Percentiles rank a stretch among this genome's conserved stretches.
phyloP scores from a whole-genome alignment of 75 land plant genomes.

The Pinus taeda region DNA sequence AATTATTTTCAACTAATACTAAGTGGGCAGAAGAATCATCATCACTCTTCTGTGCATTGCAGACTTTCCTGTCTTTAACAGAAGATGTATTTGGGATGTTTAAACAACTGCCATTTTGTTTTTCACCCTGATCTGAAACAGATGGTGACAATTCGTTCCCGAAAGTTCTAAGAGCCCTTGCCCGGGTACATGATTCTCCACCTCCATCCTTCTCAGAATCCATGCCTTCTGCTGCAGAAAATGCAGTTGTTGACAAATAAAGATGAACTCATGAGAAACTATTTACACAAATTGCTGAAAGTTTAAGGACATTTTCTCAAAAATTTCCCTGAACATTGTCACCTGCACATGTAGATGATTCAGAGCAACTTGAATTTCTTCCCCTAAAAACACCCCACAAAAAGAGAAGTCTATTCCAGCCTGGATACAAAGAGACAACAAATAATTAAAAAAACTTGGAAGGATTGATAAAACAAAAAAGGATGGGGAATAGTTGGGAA shows the following conservation, averaged over 20 bases:
- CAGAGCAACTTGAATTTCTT: conserved; percentile 24
- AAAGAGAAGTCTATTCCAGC: conserved; percentile 70
- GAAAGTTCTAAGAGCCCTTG: neutral
- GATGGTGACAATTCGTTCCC: neutral
- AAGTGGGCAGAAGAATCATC: neutral
- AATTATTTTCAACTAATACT: neutral
- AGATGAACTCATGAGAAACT: neutral
- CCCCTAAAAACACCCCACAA: conserved; percentile 66
- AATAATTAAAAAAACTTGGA: too few species aligned
- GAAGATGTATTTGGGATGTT: neutral
- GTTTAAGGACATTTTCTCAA: neutral
- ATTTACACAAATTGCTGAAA: neutral
- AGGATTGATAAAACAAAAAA: neutral
- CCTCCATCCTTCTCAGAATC: neutral
- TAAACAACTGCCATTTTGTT: neutral
- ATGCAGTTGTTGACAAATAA: neutral
- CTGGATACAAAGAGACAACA: conserved; percentile 24
- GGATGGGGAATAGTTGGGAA: neutral
- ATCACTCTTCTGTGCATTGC: neutral
- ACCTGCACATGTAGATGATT: neutral
- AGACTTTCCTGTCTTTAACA: neutral
- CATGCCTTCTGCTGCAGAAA: neutral
- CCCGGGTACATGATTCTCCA: neutral
- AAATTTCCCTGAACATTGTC: conserved; percentile 1
- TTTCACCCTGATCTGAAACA: neutral